Base-by-base conservation (phyloP, 1,284 basidiomycete genomes). In the Macrocystidia cucumis region DNA sequence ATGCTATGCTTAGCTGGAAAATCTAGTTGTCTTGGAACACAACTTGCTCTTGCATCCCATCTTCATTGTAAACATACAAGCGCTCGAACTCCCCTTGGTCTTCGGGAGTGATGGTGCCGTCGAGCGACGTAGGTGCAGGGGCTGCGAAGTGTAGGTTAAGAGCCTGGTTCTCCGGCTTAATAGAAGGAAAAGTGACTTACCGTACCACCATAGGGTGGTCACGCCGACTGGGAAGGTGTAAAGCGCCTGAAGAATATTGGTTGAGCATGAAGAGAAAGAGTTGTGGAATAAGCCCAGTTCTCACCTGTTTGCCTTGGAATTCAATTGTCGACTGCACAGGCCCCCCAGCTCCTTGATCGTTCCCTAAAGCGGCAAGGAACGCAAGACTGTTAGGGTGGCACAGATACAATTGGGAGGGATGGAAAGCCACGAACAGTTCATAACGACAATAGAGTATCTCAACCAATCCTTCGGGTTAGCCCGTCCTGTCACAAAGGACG, bases 191-290 rank as follows among this genome's bases (percentile, higher is more conserved):
- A n/a, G n/a, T 37, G 37, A 43, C 46, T 24, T 37, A 50, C 52
- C 57, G 39, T 51, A 60, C 55, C 59, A 66, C 64, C 63, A 67
- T 7, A 68, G 44, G 1, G 65, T 67, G 2, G 63, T 66, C 2
- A 65, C 69, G 12, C 76, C 76, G 7, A 78, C 74, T 0, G 75
- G 75, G 62, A 80, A 80, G 1, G 74, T 77, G 47, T 74, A 75
- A 3, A 57, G 67, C 5, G 72, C 75, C 71, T 75, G 34, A 12
- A 24, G 12, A 24, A 27, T 6, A 37, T 27, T 19, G 14, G 11
- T 16, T 16, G 14, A 20, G 7, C 13, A 12, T 9, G 19, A 5
- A n/a, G n/a, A 25, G 19, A n/a, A 6, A 18, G 3, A 18, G 8
- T 7, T 25, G 4, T n/a, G 13, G 17, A 28, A 31, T 29, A 19